These are phyloP conservation scores for Suillus occidentalis DNA, from an alignment of 768 basidiomycete genomes.

Conservation along the genomic window DNA sequence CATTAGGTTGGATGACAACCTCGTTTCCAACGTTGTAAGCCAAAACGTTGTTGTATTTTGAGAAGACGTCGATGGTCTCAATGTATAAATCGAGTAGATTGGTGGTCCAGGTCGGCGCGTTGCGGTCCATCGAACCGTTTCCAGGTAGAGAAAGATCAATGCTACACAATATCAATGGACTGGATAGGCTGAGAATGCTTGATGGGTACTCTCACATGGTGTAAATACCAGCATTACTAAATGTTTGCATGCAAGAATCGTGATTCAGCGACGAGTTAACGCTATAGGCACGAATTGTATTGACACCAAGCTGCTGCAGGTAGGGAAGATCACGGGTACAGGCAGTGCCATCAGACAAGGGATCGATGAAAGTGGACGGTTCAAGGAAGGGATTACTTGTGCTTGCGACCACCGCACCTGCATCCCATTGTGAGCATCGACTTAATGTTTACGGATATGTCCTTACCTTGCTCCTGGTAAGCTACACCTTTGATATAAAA, in stretches of 20 bases:
- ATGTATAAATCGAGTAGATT: slow-evolving; percentile 80
- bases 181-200: slow-evolving; percentile 7
- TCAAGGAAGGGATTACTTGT: slow-evolving; percentile 64
- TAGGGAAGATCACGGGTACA: slow-evolving; percentile 82
- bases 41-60: slow-evolving; percentile 85
- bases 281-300: slow-evolving; percentile 83
- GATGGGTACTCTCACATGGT: slow-evolving; percentile 65
- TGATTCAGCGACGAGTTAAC: slow-evolving; percentile 84
- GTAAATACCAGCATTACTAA: slow-evolving; percentile 83
- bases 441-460: not conserved
- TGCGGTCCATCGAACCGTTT: slow-evolving; percentile 82
- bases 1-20: slow-evolving; percentile 51
- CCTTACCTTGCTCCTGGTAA: slow-evolving; percentile 78
- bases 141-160: slow-evolving; percentile 84
- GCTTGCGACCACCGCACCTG: slow-evolving; percentile 41
- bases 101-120: slow-evolving; percentile 74
- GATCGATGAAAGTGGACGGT: slow-evolving; percentile 78
- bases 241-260: slow-evolving; percentile 78
- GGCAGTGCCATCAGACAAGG: slow-evolving; percentile 61
- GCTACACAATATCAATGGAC: slow-evolving; percentile 39
- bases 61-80: slow-evolving; percentile 74
- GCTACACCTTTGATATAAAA: slow-evolving; percentile 91
- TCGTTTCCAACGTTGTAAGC: slow-evolving; percentile 93
- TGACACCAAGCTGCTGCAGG: slow-evolving; percentile 74
- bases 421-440: not conserved